Base-by-base conservation (phyloP, 2,329 filamentous ascomycete genomes). In the Graphium sp. region DNA sequence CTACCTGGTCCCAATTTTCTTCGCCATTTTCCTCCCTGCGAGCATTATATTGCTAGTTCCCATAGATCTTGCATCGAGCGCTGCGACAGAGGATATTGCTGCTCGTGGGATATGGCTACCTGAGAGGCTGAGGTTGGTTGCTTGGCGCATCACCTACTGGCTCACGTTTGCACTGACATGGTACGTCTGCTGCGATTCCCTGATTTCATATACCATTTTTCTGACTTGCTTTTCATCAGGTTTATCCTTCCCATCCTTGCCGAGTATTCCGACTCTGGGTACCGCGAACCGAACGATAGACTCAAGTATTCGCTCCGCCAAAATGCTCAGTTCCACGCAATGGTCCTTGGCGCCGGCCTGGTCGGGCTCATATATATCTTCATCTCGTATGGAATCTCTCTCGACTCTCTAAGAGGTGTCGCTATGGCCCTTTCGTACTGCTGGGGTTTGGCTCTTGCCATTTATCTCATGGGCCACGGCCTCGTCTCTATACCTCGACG, bases 391-490 rank as follows among this genome's bases (percentile, higher is more conserved):
- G 79, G 80, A 2, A 73, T 83, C 40, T 66, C 73, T 16, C 66
- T 77, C 34, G 62, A 60, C 3, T 77, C 75, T 0, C 62, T 95
- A 40, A 93, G 92, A 55, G 75, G 70, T 20, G 60, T 91, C 22
- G 65, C 92, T 37, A 93, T 98, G 81, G 87, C 89, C 10, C 59
- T 95, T 34, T 81, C 87, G 21, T 98, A 98, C 50, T 82, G 83
- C 34, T 95, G 85, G 79, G 84, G 85, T 41, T 56, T 98, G 41
- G 63, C 87, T 5, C 62, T 95, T 29, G 89, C 85, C 25, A 93
- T 98, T 36, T 95, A 93, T 45, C 63, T 98, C 22, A 95, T 98
- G 87, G 89, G 89, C 6, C 89, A 98, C 50, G 89, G 89, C 6
- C 62, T 98, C 16, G 89, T 98, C 18, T 79, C 85, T 2, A 79